Conservation (phyloP, 116 monocot species). For the Phalaenopsis hybrid region DNA sequence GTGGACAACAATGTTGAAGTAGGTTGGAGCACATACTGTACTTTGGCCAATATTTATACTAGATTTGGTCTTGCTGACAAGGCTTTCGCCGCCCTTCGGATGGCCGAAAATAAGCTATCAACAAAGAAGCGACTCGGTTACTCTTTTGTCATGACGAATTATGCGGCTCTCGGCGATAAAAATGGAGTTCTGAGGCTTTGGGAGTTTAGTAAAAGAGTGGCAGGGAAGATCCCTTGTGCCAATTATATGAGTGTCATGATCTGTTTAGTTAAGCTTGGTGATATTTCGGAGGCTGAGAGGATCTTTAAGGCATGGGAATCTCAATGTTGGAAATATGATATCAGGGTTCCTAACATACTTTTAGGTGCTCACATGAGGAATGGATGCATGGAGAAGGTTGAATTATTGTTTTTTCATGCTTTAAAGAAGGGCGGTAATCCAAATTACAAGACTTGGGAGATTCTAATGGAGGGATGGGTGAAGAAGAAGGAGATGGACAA, state of each 20-base stretch:
- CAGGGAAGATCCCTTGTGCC: constrained; percentile 47
- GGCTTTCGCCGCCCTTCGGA: constrained; percentile 40
- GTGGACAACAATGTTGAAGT: constrained; percentile 50
- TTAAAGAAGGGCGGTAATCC: constrained; percentile 50
- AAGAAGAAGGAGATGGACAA: constrained; percentile 50
- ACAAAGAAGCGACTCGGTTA: constrained; percentile 48
- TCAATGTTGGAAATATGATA: constrained; percentile 55
- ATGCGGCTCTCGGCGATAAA: constrained; percentile 53
- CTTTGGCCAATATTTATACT: constrained; percentile 58
- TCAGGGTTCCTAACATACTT: constrained; percentile 70
- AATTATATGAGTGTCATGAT: constrained; percentile 66
- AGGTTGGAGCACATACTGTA: constrained; percentile 80
- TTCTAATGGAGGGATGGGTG: constrained; percentile 81
- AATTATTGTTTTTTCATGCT: constrained; percentile 46
- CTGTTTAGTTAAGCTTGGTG: constrained; percentile 62
- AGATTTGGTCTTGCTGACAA: constrained; percentile 27
- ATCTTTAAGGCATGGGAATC: constrained; percentile 60
- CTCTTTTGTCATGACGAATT: constrained; percentile 76
- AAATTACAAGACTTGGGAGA: constrained; percentile 89
- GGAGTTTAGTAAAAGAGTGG: constrained; percentile 64
- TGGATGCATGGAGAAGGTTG: constrained; percentile 64
- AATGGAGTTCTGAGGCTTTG: constrained; percentile 62
- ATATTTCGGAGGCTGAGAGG: constrained; percentile 52
- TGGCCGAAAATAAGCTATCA: constrained; percentile 62
- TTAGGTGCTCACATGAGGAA: constrained; percentile 71